Evolutionary conservation across 441 rosid genomes (phyloP).

Genomic region (Populus trichocarpa): DNA sequence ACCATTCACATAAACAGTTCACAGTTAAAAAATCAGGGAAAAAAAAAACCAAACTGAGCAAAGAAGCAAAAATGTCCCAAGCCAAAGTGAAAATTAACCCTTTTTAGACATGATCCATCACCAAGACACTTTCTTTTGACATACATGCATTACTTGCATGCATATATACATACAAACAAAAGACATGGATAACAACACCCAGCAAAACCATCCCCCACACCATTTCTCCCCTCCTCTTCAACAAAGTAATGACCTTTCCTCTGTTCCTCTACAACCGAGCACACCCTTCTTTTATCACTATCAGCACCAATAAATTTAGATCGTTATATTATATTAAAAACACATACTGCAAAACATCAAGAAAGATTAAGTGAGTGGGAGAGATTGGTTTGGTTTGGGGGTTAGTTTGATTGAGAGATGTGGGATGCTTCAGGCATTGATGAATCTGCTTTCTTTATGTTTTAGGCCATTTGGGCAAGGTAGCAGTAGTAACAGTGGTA

Average conservation of each 20-base stretch:
- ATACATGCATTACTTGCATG: background rate
- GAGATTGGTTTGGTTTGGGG: conserved; percentile 18
- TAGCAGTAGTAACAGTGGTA: conserved; percentile 9
- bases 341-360: conserved; percentile 12
- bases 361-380: background rate
- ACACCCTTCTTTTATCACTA: conserved; percentile 30
- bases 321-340: background rate
- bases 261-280: conserved; percentile 75
- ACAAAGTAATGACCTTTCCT: conserved; percentile 28
- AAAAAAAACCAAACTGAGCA: too few species aligned
- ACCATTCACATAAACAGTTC: too few species aligned
- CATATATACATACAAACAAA: conserved; percentile 2
- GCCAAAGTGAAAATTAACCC: too few species aligned
- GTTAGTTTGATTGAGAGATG: conserved; percentile 56
- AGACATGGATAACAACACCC: conserved; percentile 14
- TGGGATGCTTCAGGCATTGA: conserved; percentile 86
- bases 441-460: conserved; percentile 81
- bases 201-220: conserved; percentile 18
- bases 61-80: too few species aligned
- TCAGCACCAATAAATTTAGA: conserved; percentile 9
- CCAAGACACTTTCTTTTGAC: background rate
- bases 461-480: conserved; percentile 67
- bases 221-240: conserved; percentile 14
- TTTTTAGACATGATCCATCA: background rate
- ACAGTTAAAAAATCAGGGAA: too few species aligned